A percentile compares a stretch with the other conserved stretches of the same genome.
These are phyloP conservation scores for Elongisporangium undulatum DNA, from an alignment of 352 stramenopile genomes.

Conservation along the genomic window DNA sequence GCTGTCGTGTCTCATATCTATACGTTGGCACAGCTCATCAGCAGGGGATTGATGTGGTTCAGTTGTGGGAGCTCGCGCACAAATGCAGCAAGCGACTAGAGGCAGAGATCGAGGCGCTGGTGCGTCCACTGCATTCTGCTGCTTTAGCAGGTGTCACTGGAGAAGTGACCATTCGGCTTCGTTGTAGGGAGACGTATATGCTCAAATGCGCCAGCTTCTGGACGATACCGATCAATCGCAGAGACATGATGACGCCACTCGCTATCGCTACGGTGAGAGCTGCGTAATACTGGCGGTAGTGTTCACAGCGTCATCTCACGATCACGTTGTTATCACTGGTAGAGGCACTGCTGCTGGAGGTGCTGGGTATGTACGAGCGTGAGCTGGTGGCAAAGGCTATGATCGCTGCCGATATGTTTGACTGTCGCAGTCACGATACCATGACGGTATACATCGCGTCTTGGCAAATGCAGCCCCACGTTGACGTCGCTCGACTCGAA, in stretches of 20 bases:
- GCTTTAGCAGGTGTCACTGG: conserved; percentile 28
- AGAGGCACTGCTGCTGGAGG: conserved; percentile 60
- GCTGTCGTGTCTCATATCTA: conserved; percentile 2
- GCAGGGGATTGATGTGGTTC: conserved; percentile 1
- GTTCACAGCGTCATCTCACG: background rate
- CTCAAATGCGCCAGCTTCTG: background rate
- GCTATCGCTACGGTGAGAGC: conserved; percentile 6
- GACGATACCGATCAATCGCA: background rate
- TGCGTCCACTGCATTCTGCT: conserved; percentile 10
- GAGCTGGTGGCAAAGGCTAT: conserved; percentile 78
- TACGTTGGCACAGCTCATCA: background rate
- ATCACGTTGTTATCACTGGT: background rate
- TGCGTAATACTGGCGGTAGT: background rate
- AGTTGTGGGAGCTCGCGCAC: conserved; percentile 75
- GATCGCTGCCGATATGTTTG: conserved; percentile 63
- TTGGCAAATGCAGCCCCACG: conserved; percentile 85
- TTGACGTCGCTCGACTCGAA: conserved; percentile 55
- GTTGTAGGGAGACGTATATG: conserved; percentile 1
- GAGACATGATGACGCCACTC: conserved; percentile 1
- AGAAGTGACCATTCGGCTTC: conserved; percentile 33
- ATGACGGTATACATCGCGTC: conserved; percentile 75
- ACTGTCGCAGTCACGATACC: conserved; percentile 60
- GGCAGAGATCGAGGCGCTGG: conserved; percentile 42
- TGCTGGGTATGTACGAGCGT: conserved; percentile 73
- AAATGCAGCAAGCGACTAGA: conserved; percentile 51